Evolutionary conservation across 441 rosid species (phyloP).

Genomic region (Gossypium trilobum): DNA sequence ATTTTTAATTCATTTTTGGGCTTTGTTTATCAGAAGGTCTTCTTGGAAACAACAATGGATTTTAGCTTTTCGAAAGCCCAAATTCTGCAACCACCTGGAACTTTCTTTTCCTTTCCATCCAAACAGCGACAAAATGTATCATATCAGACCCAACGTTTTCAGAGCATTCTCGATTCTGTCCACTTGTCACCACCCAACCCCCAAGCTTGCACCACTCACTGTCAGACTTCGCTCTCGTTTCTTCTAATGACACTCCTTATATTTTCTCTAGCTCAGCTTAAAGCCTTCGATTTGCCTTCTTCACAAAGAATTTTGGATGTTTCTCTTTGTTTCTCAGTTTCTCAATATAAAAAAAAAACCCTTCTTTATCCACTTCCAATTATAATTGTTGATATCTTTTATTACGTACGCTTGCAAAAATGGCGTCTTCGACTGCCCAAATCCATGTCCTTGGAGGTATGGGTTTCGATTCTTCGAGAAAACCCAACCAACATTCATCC

Average conservation of each 20-base stretch:
- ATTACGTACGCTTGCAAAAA: not conserved
- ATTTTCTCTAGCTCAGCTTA: constrained; percentile 13
- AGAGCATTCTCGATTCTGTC: constrained; percentile 33
- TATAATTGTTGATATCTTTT: not conserved
- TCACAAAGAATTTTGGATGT: not conserved
- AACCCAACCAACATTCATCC: constrained; percentile 19
- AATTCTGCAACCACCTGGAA: constrained; percentile 22
- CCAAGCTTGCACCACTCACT: not conserved
- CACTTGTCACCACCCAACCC: constrained; percentile 4
- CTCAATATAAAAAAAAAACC: not conserved
- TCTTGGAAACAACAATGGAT: not conserved
- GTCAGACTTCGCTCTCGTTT: not conserved
- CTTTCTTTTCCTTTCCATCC: constrained; percentile 16
- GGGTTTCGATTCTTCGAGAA: constrained; percentile 30
- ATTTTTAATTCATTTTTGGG: not conserved
- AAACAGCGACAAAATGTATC: not conserved
- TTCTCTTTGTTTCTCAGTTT: not conserved
- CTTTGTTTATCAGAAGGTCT: not conserved
- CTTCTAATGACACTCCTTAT: constrained; percentile 6
- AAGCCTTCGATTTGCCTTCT: not conserved
- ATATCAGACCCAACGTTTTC: not conserved
- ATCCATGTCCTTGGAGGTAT: constrained; percentile 41
- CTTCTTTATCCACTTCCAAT: not conserved
- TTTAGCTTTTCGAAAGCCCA: not conserved
- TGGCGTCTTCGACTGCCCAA: constrained; percentile 60